Evolutionary conservation across 1,139 yeast genomes (phyloP).

Genomic region (Suhomyces anneliseae): DNA sequence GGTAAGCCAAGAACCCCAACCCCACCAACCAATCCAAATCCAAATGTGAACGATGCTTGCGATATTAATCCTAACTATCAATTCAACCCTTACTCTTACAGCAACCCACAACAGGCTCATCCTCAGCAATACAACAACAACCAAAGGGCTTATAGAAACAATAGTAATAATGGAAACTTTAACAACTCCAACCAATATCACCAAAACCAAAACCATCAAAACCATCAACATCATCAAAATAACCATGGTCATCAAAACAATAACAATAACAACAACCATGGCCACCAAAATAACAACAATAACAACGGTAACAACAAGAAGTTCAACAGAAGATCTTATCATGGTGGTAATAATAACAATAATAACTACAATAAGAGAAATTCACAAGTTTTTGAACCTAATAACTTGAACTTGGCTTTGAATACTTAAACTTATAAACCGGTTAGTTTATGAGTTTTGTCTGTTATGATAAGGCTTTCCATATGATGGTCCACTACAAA

Average conservation of each 20-base stretch:
- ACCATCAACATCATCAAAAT: constrained; percentile 13
- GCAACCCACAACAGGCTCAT: constrained; percentile 8
- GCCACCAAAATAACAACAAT: background rate
- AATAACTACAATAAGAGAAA: constrained; percentile 16
- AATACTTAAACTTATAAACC: constrained; percentile 9
- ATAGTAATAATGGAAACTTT: constrained; percentile 13
- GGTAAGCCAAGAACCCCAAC: constrained; percentile 27
- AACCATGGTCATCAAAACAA: constrained; percentile 13
- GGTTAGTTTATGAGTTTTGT: background rate
- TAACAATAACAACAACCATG: constrained; percentile 9
- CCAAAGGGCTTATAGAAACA: constrained; percentile 7
- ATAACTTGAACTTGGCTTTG: constrained; percentile 15
- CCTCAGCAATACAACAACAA: constrained; percentile 8
- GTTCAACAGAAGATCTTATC: constrained; percentile 7
- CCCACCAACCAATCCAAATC: constrained; percentile 21
- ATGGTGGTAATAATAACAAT: constrained; percentile 7
- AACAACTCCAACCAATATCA: constrained; percentile 13
- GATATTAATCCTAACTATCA: constrained; percentile 16
- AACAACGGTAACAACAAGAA: constrained; percentile 5
- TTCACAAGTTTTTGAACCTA: constrained; percentile 18
- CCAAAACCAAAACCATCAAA: constrained; percentile 2
- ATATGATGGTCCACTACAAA: background rate
- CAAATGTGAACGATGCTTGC: constrained; percentile 11
- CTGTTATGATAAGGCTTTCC: background rate
- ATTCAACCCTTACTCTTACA: constrained; percentile 11